Base-by-base conservation (phyloP, 345 rosid species). In the Dovyalis caffra region DNA sequence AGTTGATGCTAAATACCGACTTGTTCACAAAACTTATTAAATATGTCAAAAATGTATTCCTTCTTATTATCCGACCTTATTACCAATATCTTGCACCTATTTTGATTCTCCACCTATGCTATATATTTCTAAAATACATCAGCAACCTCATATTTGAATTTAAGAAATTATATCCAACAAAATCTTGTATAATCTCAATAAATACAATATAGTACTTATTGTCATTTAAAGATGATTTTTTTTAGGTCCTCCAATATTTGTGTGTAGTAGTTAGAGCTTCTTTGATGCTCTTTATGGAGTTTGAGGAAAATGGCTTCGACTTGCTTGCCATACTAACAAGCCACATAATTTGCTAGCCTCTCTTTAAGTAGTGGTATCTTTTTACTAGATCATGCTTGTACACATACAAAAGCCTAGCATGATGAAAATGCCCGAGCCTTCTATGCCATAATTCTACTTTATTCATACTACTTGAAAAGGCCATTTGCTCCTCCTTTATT, bases 291-390 rank as follows among this genome's bases (percentile, higher is more conserved):
- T 6, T 1, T 0, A 6, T 5, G 37, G 8, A 1, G 0, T 35
- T 35, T 35, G 0, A 6, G 9, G 1, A 12, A n/a, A 58, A 3
- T 0, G 28, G 0, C 2, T 3, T 2, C 12, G 1, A n/a, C n/a
- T 0, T 58, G 18, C 64, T 58, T 58, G 28, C 12, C 32, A 9
- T 58, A 9, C 12, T 58, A 12, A 58, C 32, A 25, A 25, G 15
- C 7, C 8, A 1, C 28, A 58, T 1, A 58, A 21, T n/a, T 12
- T 58, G 3, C 6, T 8, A 25, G 10, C 5, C n/a, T 1, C 1
- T 25, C 9, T 18, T n/a, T 1, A 3, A 58, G 11, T 1, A 3
- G 10, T 25, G 0, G 28, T 28, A 58, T 25, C 3, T 8, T 58
- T 58, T 0, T 8, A 58, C 64, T 2, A 58, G 0, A 6, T 58